Evolutionary conservation across 192 early-diverging fungal species (phyloP), one percentile per base, ranked within the genome.

Genomic region (Entomortierella beljakovae): DNA sequence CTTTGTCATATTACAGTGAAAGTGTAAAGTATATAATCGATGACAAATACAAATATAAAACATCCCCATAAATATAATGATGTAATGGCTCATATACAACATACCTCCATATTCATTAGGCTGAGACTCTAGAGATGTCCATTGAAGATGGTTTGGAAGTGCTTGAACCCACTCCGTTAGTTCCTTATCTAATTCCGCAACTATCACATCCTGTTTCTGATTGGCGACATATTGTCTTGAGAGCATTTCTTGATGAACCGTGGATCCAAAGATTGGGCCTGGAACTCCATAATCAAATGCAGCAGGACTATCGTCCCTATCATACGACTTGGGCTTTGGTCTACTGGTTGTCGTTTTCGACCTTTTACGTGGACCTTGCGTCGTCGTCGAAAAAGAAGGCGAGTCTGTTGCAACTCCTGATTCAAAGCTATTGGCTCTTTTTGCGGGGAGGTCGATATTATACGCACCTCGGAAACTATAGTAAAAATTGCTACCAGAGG

Each of bases 81-180:
- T n/a, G n/a, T n/a, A n/a, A n/a, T n/a, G n/a, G n/a, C n/a, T n/a
- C n/a, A n/a, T n/a, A n/a, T 38, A 9, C 38, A 59, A 38, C 31
- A 6, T 64, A 64, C 62, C 62, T 53, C 62, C 62, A 37, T 53
- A 64, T 6, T 35, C n/a, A n/a, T 53, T 64, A 26, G 62, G 62
- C 2, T 51, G 20, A 31, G 48, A 38, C 33, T 53, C 49, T 13
- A 64, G 20, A 11, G 11, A 37, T 10, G 33, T 37, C 62, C 62
- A 64, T 53, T 64, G 62, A 28, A 64, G 62, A 37, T 53, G 62
- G 18, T 49, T 28, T 25, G 62, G 62, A 32, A 64, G 62, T 23
- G 50, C 48, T 53, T 64, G 62, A 23, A 53, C 62, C 62, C 62
- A 64, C 22, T 64, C 62, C 35, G 62, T 53, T 22, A 64, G 42